Conservation (phyloP, 192 early-diverging fungal species). For the Coemansia sp. region DNA sequence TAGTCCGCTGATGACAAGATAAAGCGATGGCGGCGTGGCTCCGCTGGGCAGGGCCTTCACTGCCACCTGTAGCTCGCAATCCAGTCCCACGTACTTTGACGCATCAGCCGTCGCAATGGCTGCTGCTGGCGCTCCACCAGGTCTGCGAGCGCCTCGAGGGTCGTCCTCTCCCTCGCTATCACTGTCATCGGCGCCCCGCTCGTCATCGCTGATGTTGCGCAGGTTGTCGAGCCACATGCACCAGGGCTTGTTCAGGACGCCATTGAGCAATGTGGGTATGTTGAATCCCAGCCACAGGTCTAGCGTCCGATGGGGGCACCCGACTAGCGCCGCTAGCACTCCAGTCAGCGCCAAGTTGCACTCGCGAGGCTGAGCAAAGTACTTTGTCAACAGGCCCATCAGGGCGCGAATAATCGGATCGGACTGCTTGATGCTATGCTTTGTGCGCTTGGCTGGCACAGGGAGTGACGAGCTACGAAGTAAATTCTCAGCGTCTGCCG, state of each 20-base stretch:
- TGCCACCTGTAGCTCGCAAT: conserved; percentile 35
- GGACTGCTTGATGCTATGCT: conserved; percentile 52
- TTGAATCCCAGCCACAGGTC: conserved; percentile 67
- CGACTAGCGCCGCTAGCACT: conserved; percentile 77
- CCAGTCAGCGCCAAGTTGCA: conserved; percentile 92
- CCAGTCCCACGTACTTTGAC: conserved; percentile 34
- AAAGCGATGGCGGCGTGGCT: conserved; percentile 45
- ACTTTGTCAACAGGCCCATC: conserved; percentile 65
- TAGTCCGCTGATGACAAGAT: conserved; percentile 43
- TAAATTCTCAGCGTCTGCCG: background rate
- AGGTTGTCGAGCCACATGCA: conserved; percentile 47
- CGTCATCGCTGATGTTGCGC: conserved; percentile 41
- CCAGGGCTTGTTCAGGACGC: conserved; percentile 51
- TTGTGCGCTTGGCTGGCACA: conserved; percentile 8
- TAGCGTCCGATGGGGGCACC: conserved; percentile 70
- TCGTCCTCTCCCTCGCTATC: conserved; percentile 48
- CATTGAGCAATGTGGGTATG: conserved; percentile 37
- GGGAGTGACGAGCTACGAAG: background rate
- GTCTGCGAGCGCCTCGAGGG: conserved; percentile 14
- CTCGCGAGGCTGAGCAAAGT: conserved; percentile 83
- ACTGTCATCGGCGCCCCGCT: conserved; percentile 11
- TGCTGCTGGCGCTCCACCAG: conserved; percentile 41
- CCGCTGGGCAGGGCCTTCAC: conserved; percentile 34
- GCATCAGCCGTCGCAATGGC: conserved; percentile 39
- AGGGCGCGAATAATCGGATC: conserved; percentile 71